Percentiles rank a stretch among this genome's conserved stretches.
phyloP scores from a whole-genome alignment of 495 filamentous ascomycete species.

The Pyronema omphalodes region DNA sequence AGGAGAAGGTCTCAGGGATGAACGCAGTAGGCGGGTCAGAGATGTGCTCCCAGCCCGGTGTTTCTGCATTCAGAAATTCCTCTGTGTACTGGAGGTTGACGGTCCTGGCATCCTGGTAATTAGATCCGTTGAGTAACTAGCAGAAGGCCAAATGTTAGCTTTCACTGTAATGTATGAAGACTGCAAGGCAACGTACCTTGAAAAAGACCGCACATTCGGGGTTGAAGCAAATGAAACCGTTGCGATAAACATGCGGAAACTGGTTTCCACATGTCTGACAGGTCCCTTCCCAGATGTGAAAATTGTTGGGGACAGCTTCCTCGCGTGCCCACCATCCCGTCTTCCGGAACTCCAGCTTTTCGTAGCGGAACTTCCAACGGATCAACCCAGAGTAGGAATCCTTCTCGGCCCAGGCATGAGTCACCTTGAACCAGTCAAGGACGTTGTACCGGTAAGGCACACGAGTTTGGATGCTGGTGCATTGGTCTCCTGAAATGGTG shows the following conservation, averaged over 20 bases:
- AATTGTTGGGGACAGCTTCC: slow-evolving; percentile 19
- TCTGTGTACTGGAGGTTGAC: slow-evolving; percentile 6
- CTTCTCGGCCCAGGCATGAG: slow-evolving; percentile 54
- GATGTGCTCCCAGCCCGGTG: slow-evolving; percentile 22
- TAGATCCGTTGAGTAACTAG: too few relatives aligned
- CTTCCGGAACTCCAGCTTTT: slow-evolving; percentile 42
- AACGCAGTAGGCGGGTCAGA: slow-evolving; percentile 26
- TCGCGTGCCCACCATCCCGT: slow-evolving; percentile 51
- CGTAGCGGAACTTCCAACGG: slow-evolving; percentile 44
- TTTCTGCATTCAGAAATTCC: slow-evolving; percentile 37
- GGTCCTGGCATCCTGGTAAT: background rate
- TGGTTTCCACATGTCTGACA: slow-evolving; percentile 30
- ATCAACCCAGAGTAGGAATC: slow-evolving; percentile 24
- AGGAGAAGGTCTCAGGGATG: slow-evolving; percentile 16
- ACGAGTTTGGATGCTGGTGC: slow-evolving; percentile 30
- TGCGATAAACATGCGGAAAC: slow-evolving; percentile 31
- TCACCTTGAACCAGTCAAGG: slow-evolving; percentile 54
- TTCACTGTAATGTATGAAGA: slow-evolving; percentile 34
- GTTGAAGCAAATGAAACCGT: slow-evolving; percentile 57
- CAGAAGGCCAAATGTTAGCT: too few relatives aligned
- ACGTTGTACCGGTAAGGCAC: slow-evolving; percentile 50
- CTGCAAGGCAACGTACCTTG: slow-evolving; percentile 21
- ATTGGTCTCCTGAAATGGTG: slow-evolving; percentile 19
- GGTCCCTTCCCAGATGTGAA: slow-evolving; percentile 26
- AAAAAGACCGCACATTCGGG: slow-evolving; percentile 32